phyloP scores from a whole-genome alignment of 306 rosid genomes.

The Cucurbita argyrosperma region DNA sequence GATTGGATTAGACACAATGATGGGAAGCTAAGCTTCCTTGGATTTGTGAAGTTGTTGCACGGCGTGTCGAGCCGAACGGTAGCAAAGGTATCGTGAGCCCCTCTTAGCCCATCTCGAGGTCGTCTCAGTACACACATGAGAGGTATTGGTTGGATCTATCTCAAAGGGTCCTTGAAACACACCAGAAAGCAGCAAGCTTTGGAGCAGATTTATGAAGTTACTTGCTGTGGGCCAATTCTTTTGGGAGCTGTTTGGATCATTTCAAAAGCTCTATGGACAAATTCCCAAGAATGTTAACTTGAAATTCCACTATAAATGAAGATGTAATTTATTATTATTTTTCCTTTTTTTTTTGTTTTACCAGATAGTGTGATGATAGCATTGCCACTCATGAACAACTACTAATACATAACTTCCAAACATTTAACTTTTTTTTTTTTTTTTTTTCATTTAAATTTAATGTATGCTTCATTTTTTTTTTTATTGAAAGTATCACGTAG shows the following conservation, averaged over 20 bases:
- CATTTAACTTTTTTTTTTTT: background rate
- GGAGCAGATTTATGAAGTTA: background rate
- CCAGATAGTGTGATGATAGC: background rate
- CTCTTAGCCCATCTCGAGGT: background rate
- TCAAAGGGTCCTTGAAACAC: background rate
- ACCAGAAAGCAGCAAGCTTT: background rate
- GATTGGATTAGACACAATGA: constrained; percentile 99
- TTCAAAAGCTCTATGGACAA: constrained; percentile 1
- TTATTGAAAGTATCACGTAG: no score
- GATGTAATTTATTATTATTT: background rate
- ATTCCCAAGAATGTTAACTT: constrained; percentile 7
- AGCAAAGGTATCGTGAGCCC: constrained; percentile 46
- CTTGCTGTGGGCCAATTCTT: constrained; percentile 1
- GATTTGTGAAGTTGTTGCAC: constrained; percentile 78
- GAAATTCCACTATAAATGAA: background rate
- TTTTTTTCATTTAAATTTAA: background rate
- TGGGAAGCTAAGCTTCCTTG: constrained; percentile 93
- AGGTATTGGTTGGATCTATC: background rate
- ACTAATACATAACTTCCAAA: background rate
- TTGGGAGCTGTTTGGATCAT: constrained; percentile 5
- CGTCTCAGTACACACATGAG: background rate
- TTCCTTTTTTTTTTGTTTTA: background rate
- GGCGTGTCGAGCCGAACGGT: constrained; percentile 72
- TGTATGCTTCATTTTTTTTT: no score
- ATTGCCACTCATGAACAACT: constrained; percentile 1